Conservation (phyloP, 768 basidiomycete species). For the Lentinus tigrinus region DNA sequence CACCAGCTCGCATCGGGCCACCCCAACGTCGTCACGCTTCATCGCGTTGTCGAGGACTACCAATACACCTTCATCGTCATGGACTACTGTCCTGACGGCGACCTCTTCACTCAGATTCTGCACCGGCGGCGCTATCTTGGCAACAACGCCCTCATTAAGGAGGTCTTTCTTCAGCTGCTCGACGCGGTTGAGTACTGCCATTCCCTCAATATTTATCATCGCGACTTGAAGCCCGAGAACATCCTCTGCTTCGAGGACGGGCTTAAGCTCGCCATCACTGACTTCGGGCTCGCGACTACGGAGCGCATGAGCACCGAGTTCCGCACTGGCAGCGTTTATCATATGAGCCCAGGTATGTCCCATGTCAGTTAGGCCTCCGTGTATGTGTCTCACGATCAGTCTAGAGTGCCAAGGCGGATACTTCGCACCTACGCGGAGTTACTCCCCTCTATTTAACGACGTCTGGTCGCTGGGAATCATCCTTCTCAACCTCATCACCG, state of each 20-base stretch:
- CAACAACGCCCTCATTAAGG: slow-evolving; percentile 79
- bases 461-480: slow-evolving; percentile 97
- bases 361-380: slow-evolving; percentile 11
- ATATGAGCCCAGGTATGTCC: slow-evolving; percentile 88
- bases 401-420: slow-evolving; percentile 86
- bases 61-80: slow-evolving; percentile 87
- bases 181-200: slow-evolving; percentile 95
- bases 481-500: slow-evolving; percentile 91
- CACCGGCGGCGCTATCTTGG: slow-evolving; percentile 79
- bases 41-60: slow-evolving; percentile 83
- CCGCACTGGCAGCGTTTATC: slow-evolving; percentile 95
- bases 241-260: slow-evolving; percentile 84
- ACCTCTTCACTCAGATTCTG: slow-evolving; percentile 90
- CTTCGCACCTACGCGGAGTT: slow-evolving; percentile 61
- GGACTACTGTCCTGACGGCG: slow-evolving; percentile 89
- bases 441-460: slow-evolving; percentile 88
- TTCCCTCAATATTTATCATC: slow-evolving; percentile 87
- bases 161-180: slow-evolving; percentile 89
- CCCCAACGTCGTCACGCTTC: slow-evolving; percentile 82
- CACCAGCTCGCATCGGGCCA: slow-evolving; percentile 75
- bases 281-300: slow-evolving; percentile 93
- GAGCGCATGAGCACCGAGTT: slow-evolving; percentile 85
- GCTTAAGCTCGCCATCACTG: slow-evolving; percentile 78
- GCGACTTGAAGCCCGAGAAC: slow-evolving; percentile 97
- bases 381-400: slow-evolving; percentile 17